phyloP scores from a whole-genome alignment of 305 asterid genomes.

The Rubia peregrina region DNA sequence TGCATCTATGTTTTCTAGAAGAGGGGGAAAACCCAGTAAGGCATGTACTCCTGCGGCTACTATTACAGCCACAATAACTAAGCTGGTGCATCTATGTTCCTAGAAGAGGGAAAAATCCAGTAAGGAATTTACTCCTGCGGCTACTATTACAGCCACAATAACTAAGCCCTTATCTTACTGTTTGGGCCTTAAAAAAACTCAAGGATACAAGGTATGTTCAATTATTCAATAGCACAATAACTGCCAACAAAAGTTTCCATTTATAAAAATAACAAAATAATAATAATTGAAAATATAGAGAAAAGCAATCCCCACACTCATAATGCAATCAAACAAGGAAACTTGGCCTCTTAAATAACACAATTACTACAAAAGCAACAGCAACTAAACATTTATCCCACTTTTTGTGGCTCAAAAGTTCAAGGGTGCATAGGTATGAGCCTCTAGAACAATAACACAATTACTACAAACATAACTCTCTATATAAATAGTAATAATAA shows the following conservation, averaged over 20 bases:
- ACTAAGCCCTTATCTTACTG: not conserved
- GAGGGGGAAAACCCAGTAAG: not conserved
- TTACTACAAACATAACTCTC: too few relatives aligned
- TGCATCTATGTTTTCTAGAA: not conserved
- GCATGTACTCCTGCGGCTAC: not conserved
- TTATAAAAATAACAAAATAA: too few relatives aligned
- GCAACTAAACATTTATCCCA: too few relatives aligned
- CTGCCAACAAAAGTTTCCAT: too few relatives aligned
- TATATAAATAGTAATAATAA: too few relatives aligned
- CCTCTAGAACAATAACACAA: too few relatives aligned
- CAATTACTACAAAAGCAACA: too few relatives aligned
- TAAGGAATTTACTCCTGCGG: not conserved
- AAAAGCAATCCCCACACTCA: not conserved
- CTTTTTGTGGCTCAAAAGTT: too few relatives aligned
- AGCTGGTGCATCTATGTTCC: not conserved
- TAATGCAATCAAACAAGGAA: not conserved
- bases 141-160: not conserved
- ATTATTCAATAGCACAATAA: too few relatives aligned
- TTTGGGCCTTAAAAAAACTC: not conserved
- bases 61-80: too few relatives aligned
- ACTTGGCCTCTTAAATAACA: not conserved
- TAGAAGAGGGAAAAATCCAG: not conserved
- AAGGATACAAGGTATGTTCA: not conserved
- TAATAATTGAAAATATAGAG: not conserved
- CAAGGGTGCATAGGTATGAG: too few relatives aligned